These are phyloP conservation scores for Barbarea vulgaris DNA, from an alignment of 345 rosid species.

Conservation along the genomic window DNA sequence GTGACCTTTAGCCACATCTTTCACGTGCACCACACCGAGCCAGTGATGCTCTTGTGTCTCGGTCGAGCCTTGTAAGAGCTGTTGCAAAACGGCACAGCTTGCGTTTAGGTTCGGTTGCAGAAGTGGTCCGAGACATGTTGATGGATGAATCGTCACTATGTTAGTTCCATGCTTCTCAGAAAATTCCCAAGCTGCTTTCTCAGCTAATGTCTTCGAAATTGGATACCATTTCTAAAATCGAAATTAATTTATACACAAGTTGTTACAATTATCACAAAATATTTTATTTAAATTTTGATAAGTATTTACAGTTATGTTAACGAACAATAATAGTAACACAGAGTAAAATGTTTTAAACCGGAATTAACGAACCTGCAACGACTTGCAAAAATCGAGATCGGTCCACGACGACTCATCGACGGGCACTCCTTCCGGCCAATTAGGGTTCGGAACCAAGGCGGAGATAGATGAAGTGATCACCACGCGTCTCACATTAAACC, in stretches of 20 bases:
- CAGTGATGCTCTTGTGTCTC: conserved; percentile 75
- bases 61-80: conserved; percentile 63
- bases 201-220: conserved; percentile 79
- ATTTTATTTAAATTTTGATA: too few relatives aligned
- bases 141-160: conserved; percentile 74
- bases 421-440: conserved; percentile 52
- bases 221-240: conserved; percentile 72
- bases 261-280: not conserved
- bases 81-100: conserved; percentile 68
- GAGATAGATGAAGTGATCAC: conserved; percentile 83
- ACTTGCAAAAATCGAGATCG: conserved; percentile 71
- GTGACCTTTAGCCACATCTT: conserved; percentile 73
- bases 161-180: conserved; percentile 62
- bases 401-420: conserved; percentile 86
- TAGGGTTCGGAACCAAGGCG: conserved; percentile 71
- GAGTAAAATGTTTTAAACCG: not conserved
- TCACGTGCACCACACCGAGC: conserved; percentile 81
- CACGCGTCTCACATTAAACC: conserved; percentile 65
- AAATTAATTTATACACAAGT: not conserved
- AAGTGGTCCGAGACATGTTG: conserved; percentile 73
- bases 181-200: conserved; percentile 79
- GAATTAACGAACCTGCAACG: conserved; percentile 47
- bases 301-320: too few relatives aligned
- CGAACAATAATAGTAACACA: not conserved
- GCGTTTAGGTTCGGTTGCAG: conserved; percentile 75